Percentiles rank a stretch among this genome's conserved stretches.
Conservation (phyloP, 2,329 filamentous ascomycete species). For the Sordariomycetes sp. region DNA sequence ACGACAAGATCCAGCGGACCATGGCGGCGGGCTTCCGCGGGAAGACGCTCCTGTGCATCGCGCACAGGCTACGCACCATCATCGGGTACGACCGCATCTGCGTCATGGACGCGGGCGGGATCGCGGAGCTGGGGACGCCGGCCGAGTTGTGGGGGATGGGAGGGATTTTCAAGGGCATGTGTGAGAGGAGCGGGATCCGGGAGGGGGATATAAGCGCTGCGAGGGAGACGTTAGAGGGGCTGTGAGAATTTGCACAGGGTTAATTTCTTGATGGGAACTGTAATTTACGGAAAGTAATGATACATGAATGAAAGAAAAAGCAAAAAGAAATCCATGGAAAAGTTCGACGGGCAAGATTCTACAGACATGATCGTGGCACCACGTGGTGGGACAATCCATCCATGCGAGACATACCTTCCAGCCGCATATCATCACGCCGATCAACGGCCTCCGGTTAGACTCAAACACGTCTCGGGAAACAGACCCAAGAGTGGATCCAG, state of each 20-base stretch:
- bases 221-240: slow-evolving; percentile 17
- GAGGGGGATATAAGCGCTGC: slow-evolving; percentile 37
- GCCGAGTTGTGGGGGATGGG: slow-evolving; percentile 52
- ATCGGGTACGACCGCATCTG: slow-evolving; percentile 91
- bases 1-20: slow-evolving; percentile 85
- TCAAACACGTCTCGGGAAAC: background rate
- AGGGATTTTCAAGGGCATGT: slow-evolving; percentile 83
- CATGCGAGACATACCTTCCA: background rate
- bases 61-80: slow-evolving; percentile 83
- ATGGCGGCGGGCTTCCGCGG: slow-evolving; percentile 77
- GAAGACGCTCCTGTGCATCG: slow-evolving; percentile 83
- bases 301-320: background rate
- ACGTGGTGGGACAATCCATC: background rate
- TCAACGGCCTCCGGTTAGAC: background rate
- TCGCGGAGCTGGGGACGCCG: slow-evolving; percentile 77
- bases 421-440: background rate
- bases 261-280: background rate
- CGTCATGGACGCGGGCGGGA: slow-evolving; percentile 83
- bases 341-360: background rate
- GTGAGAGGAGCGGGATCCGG: slow-evolving; percentile 69
- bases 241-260: background rate
- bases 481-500: background rate
- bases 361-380: background rate
- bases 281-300: background rate
- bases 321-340: no score